Percentiles rank a stretch among this genome's conserved stretches.
Evolutionary conservation across 257 asterid genomes (phyloP).

Genomic region (Hygrophila difformis): DNA sequence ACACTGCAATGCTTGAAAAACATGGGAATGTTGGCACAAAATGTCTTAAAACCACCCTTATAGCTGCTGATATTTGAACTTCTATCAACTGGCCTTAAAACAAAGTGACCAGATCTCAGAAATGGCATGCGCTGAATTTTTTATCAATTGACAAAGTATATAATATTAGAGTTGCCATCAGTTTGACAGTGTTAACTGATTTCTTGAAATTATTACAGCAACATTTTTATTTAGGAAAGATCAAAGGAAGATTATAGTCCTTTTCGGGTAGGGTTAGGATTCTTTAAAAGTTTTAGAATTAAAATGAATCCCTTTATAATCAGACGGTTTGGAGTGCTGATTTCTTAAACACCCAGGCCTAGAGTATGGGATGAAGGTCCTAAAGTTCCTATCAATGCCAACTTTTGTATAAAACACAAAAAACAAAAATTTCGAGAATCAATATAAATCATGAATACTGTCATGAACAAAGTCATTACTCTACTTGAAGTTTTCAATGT

Average conservation of each 20-base stretch:
- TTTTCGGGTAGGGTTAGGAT: too few relatives aligned
- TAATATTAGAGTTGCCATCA: not conserved
- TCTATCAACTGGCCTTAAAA: constrained; percentile 59
- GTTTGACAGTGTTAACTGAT: not conserved
- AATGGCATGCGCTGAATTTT: not conserved
- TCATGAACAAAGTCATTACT: not conserved
- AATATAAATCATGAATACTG: not conserved
- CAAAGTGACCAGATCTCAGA: constrained; percentile 4
- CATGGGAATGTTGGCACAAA: constrained; percentile 80
- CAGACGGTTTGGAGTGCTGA: too few relatives aligned
- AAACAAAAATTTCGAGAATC: not conserved
- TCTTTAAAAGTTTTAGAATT: too few relatives aligned
- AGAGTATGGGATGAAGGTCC: too few relatives aligned
- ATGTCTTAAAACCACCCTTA: constrained; percentile 48
- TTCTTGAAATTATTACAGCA: too few relatives aligned
- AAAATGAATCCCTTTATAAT: too few relatives aligned
- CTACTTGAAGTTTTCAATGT: not conserved
- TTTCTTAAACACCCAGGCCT: too few relatives aligned
- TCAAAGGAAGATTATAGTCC: too few relatives aligned
- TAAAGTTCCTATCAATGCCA: too few relatives aligned
- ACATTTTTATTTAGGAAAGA: too few relatives aligned
- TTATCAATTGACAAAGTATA: not conserved
- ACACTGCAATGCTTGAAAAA: constrained; percentile 44
- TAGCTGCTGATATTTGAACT: constrained; percentile 54
- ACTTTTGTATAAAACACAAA: too few relatives aligned